Percentiles rank a stretch among this genome's conserved stretches.
phyloP scores from a whole-genome alignment of 345 rosid species.

The Hevea brasiliensis region DNA sequence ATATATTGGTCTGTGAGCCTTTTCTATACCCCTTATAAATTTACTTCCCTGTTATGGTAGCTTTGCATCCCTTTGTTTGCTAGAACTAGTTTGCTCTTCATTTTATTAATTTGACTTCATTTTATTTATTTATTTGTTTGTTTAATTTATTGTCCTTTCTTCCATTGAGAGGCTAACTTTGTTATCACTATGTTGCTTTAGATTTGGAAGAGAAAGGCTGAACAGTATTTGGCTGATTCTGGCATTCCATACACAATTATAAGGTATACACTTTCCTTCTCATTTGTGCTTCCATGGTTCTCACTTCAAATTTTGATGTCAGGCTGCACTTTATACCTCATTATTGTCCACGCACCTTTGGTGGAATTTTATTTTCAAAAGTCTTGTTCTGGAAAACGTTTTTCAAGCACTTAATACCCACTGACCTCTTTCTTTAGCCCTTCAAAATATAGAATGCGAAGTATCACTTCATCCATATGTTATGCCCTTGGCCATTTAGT shows the following conservation, averaged over 20 bases:
- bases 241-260: constrained; percentile 91
- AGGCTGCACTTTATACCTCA: not conserved
- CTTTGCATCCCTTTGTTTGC: not conserved
- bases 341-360: not conserved
- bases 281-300: not conserved
- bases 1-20: constrained; percentile 69
- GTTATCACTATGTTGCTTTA: constrained; percentile 19
- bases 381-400: not conserved
- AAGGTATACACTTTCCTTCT: constrained; percentile 43
- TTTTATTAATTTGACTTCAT: not conserved
- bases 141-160: not conserved
- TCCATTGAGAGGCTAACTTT: not conserved
- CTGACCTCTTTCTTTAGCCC: too few species aligned
- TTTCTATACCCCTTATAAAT: not conserved
- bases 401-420: not conserved
- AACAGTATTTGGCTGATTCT: constrained; percentile 92
- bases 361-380: not conserved
- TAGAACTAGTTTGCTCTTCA: not conserved
- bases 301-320: not conserved
- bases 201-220: constrained; percentile 99
- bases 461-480: not conserved
- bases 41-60: not conserved
- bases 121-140: not conserved
- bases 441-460: not conserved
- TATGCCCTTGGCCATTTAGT: not conserved